Evolutionary conservation across 2,329 filamentous ascomycete genomes (phyloP), one percentile per base, ranked within the genome.

Genomic region (Fusarium burgessii): DNA sequence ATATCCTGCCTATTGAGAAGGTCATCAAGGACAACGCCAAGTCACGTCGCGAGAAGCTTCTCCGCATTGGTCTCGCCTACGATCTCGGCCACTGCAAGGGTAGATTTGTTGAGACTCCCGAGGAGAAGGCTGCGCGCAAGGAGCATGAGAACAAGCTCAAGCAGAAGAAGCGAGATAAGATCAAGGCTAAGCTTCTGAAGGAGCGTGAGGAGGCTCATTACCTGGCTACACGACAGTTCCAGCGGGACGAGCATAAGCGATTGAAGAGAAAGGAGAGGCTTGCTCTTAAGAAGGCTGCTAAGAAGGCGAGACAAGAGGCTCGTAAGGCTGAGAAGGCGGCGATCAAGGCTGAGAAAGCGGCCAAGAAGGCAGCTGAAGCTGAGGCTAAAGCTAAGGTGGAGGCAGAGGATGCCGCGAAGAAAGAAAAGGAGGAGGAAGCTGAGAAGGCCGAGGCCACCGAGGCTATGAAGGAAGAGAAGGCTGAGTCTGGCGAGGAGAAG

Each of bases 261-360:
- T 51, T 70, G 74, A 91, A 89, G 76, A 93, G 93, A 79, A 94
- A 93, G 82, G 95, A 93, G 80, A 94, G 92, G 82, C 93, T 92
- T 84, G 94, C 93, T 86, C 87, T 88, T 33, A 92, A 91, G 80
- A 93, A 93, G 83, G 88, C 91, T 9, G 73, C 83, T 65, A 79
- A 82, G 49, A 79, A 77, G 64, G 68, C 64, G 4, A 70, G 50
- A 33, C 58, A 63, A 29, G 65, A 52, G 5, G 66, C 69, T 5
- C 59, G 51, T 0, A 66, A 65, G 25, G 71, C 71, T n/a, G 72
- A 68, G 40, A 77, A 67, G 43, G 69, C 59, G 8, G 71, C 65
- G 14, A 29, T 59, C 9, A 76, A 47, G 13, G 70, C 68, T 14
- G 62, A 68, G 7, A 77, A 58, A 15, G 66, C 67, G 18, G 60